phyloP scores from a whole-genome alignment of 805 yeast species.

The Torulaspora gathmanii region DNA sequence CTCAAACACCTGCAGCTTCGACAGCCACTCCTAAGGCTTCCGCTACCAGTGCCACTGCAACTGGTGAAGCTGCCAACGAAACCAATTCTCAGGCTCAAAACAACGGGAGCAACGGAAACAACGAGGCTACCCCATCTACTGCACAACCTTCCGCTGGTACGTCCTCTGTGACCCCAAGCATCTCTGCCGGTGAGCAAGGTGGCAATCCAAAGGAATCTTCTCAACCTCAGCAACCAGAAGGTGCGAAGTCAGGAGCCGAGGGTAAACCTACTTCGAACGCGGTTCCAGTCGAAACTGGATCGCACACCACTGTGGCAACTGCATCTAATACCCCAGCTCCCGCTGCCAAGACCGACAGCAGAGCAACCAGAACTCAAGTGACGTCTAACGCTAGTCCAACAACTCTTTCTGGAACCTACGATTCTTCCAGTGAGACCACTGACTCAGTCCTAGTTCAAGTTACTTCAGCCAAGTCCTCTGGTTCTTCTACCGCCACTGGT shows the following conservation, averaged over 20 bases:
- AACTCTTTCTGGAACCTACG: background rate
- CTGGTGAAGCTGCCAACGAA: background rate
- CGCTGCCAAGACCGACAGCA: background rate
- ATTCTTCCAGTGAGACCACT: background rate
- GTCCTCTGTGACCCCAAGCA: too few relatives aligned
- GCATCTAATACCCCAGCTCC: background rate
- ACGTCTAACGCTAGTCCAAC: background rate
- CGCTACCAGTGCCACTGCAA: background rate
- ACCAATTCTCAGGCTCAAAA: background rate
- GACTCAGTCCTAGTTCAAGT: background rate
- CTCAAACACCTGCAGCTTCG: background rate
- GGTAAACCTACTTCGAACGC: too few relatives aligned
- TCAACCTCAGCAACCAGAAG: too few relatives aligned
- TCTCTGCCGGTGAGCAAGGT: too few relatives aligned
- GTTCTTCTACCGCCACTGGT: constrained; percentile 1
- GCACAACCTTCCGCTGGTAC: background rate
- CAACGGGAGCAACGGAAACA: too few relatives aligned
- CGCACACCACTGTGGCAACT: background rate
- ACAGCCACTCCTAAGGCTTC: background rate
- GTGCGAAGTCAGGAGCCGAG: too few relatives aligned
- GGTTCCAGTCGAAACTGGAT: background rate
- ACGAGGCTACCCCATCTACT: background rate
- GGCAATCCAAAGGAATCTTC: too few relatives aligned
- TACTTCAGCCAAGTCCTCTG: background rate
- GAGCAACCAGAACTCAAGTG: background rate